Percentiles rank a stretch among this genome's conserved stretches.
Conservation (phyloP, 129 eudicot genomes). For the Heracleum sosnowskyi region DNA sequence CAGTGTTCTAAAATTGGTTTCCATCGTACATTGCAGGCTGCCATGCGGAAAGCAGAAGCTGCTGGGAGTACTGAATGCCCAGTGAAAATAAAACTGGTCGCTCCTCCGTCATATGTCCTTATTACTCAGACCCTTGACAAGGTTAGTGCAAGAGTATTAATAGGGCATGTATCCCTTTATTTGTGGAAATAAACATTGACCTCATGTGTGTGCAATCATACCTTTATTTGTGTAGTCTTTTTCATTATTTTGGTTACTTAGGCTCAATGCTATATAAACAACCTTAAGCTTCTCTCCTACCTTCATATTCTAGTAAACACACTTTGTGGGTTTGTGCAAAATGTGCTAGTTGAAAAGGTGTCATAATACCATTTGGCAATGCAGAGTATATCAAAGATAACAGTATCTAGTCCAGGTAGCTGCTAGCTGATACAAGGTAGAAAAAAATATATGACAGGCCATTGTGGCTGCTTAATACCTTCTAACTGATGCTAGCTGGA, state of each 20-base stretch:
- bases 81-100: slow-evolving; percentile 83
- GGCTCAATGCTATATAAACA: background rate
- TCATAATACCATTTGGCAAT: background rate
- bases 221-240: background rate
- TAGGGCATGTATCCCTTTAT: background rate
- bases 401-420: background rate
- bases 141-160: slow-evolving; percentile 31
- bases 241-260: background rate
- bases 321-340: background rate
- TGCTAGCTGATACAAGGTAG: background rate
- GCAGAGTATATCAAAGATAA: too few species aligned
- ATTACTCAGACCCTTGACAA: slow-evolving; percentile 96
- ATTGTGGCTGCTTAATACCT: background rate
- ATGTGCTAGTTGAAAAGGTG: background rate
- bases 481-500: background rate
- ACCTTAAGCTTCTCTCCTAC: background rate
- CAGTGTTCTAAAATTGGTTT: slow-evolving; percentile 5
- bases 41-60: slow-evolving; percentile 99
- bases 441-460: background rate
- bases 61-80: slow-evolving; percentile 90
- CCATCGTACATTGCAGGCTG: slow-evolving; percentile 42
- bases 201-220: background rate
- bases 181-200: background rate
- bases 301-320: background rate
- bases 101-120: slow-evolving; percentile 88